Percentiles rank a stretch among this genome's conserved stretches.
These are phyloP conservation scores for Auxenochlorella protothecoides DNA, from an alignment of 139 green algal genomes.

Conservation along the genomic window DNA sequence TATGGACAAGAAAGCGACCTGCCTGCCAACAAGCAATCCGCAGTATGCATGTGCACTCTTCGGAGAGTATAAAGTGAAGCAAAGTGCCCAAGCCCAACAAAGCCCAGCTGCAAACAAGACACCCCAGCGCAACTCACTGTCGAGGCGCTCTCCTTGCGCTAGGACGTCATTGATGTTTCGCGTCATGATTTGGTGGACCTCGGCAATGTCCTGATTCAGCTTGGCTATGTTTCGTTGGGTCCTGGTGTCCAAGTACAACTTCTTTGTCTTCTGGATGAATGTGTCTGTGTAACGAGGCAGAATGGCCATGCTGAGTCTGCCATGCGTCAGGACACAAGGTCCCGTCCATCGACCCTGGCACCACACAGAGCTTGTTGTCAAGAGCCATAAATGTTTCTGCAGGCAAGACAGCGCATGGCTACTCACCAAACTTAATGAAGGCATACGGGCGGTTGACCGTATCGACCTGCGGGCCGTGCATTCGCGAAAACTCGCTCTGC, in stretches of 20 bases:
- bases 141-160: constrained; percentile 87
- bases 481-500: constrained; percentile 74
- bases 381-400: too few relatives aligned
- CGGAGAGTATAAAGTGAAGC: too few relatives aligned
- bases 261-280: constrained; percentile 99
- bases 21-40: too few relatives aligned
- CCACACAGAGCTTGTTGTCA: too few relatives aligned
- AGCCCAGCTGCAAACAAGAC: too few relatives aligned
- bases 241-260: constrained; percentile 92
- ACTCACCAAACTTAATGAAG: constrained; percentile 98
- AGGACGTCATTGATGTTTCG: constrained; percentile 97
- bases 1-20: too few relatives aligned
- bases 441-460: constrained; percentile 86
- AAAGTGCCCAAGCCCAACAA: too few relatives aligned
- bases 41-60: too few relatives aligned
- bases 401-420: too few relatives aligned
- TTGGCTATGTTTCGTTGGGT: constrained; percentile 96
- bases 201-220: constrained; percentile 74
- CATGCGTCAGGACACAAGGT: too few relatives aligned
- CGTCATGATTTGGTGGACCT: constrained; percentile 97
- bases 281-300: constrained; percentile 65
- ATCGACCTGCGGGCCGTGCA: constrained; percentile 84
- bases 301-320: not conserved
- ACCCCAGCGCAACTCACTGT: constrained; percentile 57
- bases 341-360: too few relatives aligned